Conservation (phyloP, 164 flowering plant species). For the Tetracentron sinense region DNA sequence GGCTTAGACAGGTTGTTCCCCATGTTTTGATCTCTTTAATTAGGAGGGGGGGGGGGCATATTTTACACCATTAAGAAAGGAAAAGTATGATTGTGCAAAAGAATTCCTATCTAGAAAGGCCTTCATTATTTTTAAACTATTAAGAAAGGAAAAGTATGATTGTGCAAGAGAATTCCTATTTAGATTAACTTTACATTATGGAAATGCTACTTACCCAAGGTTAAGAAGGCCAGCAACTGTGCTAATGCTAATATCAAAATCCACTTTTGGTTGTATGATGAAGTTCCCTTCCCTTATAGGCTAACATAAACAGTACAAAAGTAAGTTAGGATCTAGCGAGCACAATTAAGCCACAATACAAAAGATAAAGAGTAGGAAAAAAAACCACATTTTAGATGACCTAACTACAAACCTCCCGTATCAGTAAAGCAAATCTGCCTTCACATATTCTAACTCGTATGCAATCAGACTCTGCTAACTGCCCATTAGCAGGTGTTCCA, state of each 20-base stretch:
- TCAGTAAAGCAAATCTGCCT: constrained; percentile 92
- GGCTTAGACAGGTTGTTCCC: no score
- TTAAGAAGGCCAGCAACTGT: constrained; percentile 97
- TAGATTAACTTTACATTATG: neutral
- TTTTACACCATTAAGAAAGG: no score
- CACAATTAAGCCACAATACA: neutral
- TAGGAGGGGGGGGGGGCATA: no score
- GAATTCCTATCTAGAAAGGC: neutral
- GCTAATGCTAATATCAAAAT: constrained; percentile 91
- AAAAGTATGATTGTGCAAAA: neutral
- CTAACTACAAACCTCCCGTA: constrained; percentile 75
- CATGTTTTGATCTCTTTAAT: no score
- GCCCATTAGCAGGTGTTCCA: constrained; percentile 76
- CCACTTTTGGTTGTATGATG: constrained; percentile 98
- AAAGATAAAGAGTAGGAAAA: constrained; percentile 2
- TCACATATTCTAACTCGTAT: constrained; percentile 97
- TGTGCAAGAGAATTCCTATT: no score
- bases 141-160: neutral
- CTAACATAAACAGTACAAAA: constrained; percentile 33
- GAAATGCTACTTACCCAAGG: constrained; percentile 67
- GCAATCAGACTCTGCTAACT: constrained; percentile 85
- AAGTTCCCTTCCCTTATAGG: constrained; percentile 96
- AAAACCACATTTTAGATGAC: neutral
- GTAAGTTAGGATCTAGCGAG: neutral
- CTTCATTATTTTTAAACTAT: no score